Conservation (phyloP, 225 moss, liverwort and hornwort species). For the Anthoceros angustus region DNA sequence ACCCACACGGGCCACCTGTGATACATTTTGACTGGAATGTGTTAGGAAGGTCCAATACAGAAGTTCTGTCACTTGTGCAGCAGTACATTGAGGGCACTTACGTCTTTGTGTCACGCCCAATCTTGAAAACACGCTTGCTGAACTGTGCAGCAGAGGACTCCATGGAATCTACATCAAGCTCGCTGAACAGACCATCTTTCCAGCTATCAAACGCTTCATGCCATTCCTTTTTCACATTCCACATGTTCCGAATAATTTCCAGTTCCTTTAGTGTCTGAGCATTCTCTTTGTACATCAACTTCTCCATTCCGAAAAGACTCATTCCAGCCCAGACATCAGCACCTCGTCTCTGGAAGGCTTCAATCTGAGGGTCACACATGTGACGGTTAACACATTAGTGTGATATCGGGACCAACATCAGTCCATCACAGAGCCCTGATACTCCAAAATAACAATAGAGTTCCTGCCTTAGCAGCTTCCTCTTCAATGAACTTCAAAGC, state of each 20-base stretch:
- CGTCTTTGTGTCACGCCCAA: conserved; percentile 59
- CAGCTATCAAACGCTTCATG: conserved; percentile 59
- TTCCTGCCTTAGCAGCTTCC: conserved; percentile 40
- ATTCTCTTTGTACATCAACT: conserved; percentile 62
- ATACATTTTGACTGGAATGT: neutral
- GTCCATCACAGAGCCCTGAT: neutral
- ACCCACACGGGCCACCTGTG: conserved; percentile 53
- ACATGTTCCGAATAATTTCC: conserved; percentile 50
- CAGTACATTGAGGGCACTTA: conserved; percentile 14
- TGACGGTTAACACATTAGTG: neutral
- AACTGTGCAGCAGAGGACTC: conserved; percentile 51
- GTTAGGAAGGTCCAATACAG: neutral
- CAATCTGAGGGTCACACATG: conserved; percentile 25
- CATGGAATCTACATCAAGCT: conserved; percentile 58
- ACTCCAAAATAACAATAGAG: neutral
- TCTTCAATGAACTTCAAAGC: conserved; percentile 51
- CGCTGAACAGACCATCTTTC: conserved; percentile 73
- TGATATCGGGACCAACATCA: neutral
- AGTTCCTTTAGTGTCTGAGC: conserved; percentile 62
- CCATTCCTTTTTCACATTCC: conserved; percentile 71
- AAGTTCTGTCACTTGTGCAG: neutral
- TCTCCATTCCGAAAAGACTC: conserved; percentile 75
- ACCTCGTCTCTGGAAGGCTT: conserved; percentile 36
- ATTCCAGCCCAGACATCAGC: conserved; percentile 67
- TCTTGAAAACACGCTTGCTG: conserved; percentile 65